Percentiles rank a stretch among this genome's conserved stretches.
phyloP scores from a whole-genome alignment of 176 grass and related monocot genomes.

The Thinopyrum elongatum region DNA sequence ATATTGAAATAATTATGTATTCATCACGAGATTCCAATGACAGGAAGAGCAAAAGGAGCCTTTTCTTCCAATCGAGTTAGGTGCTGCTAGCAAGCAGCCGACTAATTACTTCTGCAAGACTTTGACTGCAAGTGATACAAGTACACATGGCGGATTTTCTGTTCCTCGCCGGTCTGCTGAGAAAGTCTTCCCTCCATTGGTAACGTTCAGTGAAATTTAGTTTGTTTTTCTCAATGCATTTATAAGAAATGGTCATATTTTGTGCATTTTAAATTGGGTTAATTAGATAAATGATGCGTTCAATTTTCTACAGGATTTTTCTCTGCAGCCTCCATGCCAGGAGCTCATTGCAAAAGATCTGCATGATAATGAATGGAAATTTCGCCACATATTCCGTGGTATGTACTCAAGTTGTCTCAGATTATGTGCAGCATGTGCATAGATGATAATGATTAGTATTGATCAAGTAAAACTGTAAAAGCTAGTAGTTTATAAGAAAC shows the following conservation, averaged over 20 bases:
- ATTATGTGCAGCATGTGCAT: not conserved
- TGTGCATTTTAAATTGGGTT: not conserved
- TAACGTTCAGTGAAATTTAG: slow-evolving; percentile 3
- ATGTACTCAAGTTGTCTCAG: slow-evolving; percentile 1
- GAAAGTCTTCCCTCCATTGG: slow-evolving; percentile 96
- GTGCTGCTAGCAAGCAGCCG: slow-evolving; percentile 80
- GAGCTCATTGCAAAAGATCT: slow-evolving; percentile 84
- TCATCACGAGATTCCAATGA: slow-evolving; percentile 22
- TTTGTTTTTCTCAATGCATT: slow-evolving; percentile 34
- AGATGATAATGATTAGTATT: not conserved
- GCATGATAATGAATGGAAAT: slow-evolving; percentile 98
- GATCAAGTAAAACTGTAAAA: not conserved
- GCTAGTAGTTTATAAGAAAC: not conserved
- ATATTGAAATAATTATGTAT: not conserved
- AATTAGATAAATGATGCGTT: not conserved
- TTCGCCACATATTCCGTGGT: slow-evolving; percentile 97
- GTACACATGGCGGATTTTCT: slow-evolving; percentile 96
- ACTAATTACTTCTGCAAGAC: slow-evolving; percentile 99
- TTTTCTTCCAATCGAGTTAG: slow-evolving; percentile 83
- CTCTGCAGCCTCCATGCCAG: slow-evolving; percentile 85
- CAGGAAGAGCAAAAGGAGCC: slow-evolving; percentile 93
- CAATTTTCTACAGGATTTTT: slow-evolving; percentile 65
- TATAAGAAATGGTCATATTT: not conserved
- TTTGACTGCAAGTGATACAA: slow-evolving; percentile 93
- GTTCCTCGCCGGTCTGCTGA: slow-evolving; percentile 92